Evolutionary conservation across 208 protist genomes (phyloP), one percentile per base, ranked within the genome.

Genomic region (Angomonas ambiguus): DNA sequence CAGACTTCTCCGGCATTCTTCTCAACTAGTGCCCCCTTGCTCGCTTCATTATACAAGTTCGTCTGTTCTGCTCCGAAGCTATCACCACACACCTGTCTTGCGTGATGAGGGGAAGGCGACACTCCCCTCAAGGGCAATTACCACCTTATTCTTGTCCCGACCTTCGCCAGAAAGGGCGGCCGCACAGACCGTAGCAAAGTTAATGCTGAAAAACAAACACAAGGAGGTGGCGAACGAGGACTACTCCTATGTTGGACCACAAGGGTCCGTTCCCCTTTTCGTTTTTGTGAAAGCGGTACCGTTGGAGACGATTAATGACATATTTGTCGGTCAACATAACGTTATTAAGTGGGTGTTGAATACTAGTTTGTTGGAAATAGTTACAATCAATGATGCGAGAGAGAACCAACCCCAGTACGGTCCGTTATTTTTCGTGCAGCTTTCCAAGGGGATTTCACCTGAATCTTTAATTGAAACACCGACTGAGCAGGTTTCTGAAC

Each of bases 251-350:
- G 16, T 53, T 24, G 45, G 45, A 13, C 45, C 45, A n/a, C 18
- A n/a, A 58, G 51, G 24, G 33, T 49, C 38, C 1, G 76, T 88
- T 61, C 61, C 72, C 16, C 51, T 92, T 38, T 75, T 75, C n/a
- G 57, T 33, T 6, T 92, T 92, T 82, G 64, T 88, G 22, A 60
- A 76, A n/a, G 27, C 66, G 20, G 60, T 87, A 25, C 79, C 85
- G 18, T 48, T 69, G n/a, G 55, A 75, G 25, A 79, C 74, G 20
- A 67, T 79, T 4, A 82, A 92, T 60, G 69, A 71, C 24, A 82
- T 92, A 2, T 81, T 84, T 56, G 56, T 45, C 1, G 28, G 65
- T 2, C 60, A 66, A 10, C 57, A 67, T 18, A 65, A 75, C 35
- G 76, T 70, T 20, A 59, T 77, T 20, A 30, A 71, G 13, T 53